Conservation (phyloP, 495 filamentous ascomycete species). For the Penicillium arizonense region DNA sequence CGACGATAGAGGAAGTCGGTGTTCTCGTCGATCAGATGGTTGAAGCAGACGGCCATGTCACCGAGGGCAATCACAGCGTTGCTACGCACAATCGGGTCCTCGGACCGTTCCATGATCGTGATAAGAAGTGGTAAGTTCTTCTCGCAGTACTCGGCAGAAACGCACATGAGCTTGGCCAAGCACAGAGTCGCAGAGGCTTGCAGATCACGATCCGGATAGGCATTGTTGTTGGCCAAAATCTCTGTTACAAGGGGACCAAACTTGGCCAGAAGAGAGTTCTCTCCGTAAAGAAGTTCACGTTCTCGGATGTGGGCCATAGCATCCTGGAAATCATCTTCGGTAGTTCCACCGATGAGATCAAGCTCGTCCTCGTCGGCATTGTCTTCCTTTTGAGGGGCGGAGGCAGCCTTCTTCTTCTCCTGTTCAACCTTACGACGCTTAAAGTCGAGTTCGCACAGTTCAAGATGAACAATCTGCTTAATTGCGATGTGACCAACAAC, state of each 20-base stretch:
- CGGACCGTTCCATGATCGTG: constrained; percentile 93
- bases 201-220: constrained; percentile 80
- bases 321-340: constrained; percentile 97
- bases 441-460: constrained; percentile 94
- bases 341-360: constrained; percentile 94
- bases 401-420: constrained; percentile 72
- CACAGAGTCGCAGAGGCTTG: constrained; percentile 95
- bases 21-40: constrained; percentile 98
- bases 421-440: constrained; percentile 94
- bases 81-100: constrained; percentile 83
- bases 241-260: constrained; percentile 90
- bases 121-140: constrained; percentile 90
- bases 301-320: constrained; percentile 94
- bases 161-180: constrained; percentile 97
- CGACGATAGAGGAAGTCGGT: constrained; percentile 96
- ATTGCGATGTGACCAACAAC: constrained; percentile 95
- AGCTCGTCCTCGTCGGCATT: constrained; percentile 68
- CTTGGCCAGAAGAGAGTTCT: constrained; percentile 77
- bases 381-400: constrained; percentile 48
- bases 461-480: constrained; percentile 99
- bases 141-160: constrained; percentile 92
- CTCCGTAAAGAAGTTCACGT: constrained; percentile 86
- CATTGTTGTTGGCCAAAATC: constrained; percentile 90
- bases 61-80: constrained; percentile 97
- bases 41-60: constrained; percentile 99